These are phyloP conservation scores for Macadamia integrifolia DNA, from an alignment of 164 flowering plant species.

Conservation along the genomic window DNA sequence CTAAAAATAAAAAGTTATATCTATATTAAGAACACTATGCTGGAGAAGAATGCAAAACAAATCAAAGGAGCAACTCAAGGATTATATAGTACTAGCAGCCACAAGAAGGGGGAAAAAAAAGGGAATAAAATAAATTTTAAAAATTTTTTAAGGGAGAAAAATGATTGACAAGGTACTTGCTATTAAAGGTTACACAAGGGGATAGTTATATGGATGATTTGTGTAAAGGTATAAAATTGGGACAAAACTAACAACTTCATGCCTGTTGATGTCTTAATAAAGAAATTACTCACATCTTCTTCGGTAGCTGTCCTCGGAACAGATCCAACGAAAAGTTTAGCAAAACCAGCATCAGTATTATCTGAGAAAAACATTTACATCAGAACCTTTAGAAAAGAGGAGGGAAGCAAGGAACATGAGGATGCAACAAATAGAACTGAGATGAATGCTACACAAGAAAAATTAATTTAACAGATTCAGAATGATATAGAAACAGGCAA, in stretches of 20 bases:
- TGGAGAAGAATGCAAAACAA: too few relatives aligned
- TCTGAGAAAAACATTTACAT: slow-evolving; percentile 25
- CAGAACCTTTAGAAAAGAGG: background rate
- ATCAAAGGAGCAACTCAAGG: too few relatives aligned
- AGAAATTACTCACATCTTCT: slow-evolving; percentile 55
- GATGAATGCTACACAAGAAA: too few relatives aligned
- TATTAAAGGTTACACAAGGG: background rate
- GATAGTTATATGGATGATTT: background rate
- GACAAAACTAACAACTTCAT: background rate
- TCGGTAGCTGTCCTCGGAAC: slow-evolving; percentile 72
- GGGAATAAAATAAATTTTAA: too few relatives aligned
- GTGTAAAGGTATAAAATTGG: background rate
- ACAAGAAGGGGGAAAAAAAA: too few relatives aligned
- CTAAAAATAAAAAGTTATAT: too few relatives aligned
- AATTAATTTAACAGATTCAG: too few relatives aligned
- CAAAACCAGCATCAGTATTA: slow-evolving; percentile 38
- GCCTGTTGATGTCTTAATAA: background rate
- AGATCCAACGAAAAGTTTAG: slow-evolving; percentile 76
- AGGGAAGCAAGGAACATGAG: background rate
- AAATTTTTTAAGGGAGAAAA: background rate
- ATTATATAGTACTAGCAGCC: too few relatives aligned
- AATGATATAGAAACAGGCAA: too few relatives aligned
- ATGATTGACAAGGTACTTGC: background rate
- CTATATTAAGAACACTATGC: too few relatives aligned
- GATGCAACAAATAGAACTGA: background rate